A percentile compares a stretch with the other conserved stretches of the same genome.
Evolutionary conservation across 371 early-diverging fungal species (phyloP).

Genomic region (Parasitella parasitica): DNA sequence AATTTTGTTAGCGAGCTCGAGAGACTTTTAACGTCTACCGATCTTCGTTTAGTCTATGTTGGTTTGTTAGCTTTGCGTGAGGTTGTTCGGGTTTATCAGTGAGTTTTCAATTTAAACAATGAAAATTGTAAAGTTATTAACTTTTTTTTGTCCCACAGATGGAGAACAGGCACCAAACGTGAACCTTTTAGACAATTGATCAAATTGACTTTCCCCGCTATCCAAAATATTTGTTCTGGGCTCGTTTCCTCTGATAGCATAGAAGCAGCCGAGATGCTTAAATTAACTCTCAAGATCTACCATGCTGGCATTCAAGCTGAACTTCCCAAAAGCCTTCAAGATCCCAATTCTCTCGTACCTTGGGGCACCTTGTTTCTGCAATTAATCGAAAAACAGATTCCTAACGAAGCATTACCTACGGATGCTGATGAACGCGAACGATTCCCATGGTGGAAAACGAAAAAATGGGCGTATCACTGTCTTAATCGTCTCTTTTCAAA

Average conservation of each 20-base stretch:
- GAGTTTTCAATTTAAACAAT: constrained; percentile 27
- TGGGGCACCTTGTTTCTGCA: constrained; percentile 88
- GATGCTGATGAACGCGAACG: constrained; percentile 72
- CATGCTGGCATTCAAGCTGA: constrained; percentile 69
- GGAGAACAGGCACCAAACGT: constrained; percentile 55
- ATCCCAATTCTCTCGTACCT: constrained; percentile 66
- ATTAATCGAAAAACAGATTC: constrained; percentile 68
- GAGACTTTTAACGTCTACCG: constrained; percentile 63
- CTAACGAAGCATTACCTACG: constrained; percentile 53
- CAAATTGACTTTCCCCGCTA: constrained; percentile 67
- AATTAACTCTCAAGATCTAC: constrained; percentile 80
- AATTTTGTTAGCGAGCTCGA: constrained; percentile 71
- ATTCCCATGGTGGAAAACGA: constrained; percentile 88
- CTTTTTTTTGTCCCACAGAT: constrained; percentile 34
- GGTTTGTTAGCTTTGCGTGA: constrained; percentile 81
- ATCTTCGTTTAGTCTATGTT: constrained; percentile 68
- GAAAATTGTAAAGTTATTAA: not conserved
- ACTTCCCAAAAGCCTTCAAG: constrained; percentile 69
- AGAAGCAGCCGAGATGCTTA: constrained; percentile 82
- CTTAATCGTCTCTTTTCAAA: constrained; percentile 79
- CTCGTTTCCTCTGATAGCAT: constrained; percentile 56
- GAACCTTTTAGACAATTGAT: constrained; percentile 68
- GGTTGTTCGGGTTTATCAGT: constrained; percentile 81
- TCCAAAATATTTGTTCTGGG: constrained; percentile 68
- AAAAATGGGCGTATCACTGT: constrained; percentile 91